Evolutionary conservation across 352 stramenopile species (phyloP), one percentile per base, ranked within the genome.

Genomic region (Phytopythium sindhum): DNA sequence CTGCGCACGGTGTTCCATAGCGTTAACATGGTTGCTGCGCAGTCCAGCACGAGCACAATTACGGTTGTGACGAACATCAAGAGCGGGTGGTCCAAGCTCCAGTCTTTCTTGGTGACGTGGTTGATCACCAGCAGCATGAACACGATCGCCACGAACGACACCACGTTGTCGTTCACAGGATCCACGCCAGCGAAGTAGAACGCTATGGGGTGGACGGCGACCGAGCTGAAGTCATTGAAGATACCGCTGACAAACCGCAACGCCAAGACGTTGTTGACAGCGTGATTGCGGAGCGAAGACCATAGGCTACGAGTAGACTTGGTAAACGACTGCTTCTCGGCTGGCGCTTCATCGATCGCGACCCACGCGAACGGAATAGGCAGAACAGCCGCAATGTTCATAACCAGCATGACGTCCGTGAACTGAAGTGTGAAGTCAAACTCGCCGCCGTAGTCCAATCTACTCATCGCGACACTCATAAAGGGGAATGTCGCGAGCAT

Each of bases 391-490:
- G 82, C 33, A 11, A 81, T 51, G 17, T 64, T 68, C 31, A 77
- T 47, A 44, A 75, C 52, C 31, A 82, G 50, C 79, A 88, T 88
- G 37, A 84, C 39, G 53, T 78, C 48, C 8, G 73, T 83, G 69
- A 77, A 88, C 57, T 74, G 57, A 9, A 92, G 60, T 15, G 72
- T 72, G 44, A 84, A 88, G 61, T 73, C 67, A 33, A 90, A 90
- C 26, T 80, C 70, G 33, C 81, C 85, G 21, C 82, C 82, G 61
- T 94, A 94, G 57, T 84, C 64, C 58, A 45, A 67, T 4, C 75
- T 74, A 58, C 83, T 92, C 65, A 94, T 77, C 14, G 64, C 67
- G 4, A 92, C 35, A 7, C 76, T 83, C 66, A 91, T 82, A 54
- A 88, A 80, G 24, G 80, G 63, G 55, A 84, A 81, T 41, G 79